A percentile compares a stretch with the other conserved stretches of the same genome.
Evolutionary conservation across 495 filamentous ascomycete genomes (phyloP).

Genomic region (Talaromyces wortmannii): DNA sequence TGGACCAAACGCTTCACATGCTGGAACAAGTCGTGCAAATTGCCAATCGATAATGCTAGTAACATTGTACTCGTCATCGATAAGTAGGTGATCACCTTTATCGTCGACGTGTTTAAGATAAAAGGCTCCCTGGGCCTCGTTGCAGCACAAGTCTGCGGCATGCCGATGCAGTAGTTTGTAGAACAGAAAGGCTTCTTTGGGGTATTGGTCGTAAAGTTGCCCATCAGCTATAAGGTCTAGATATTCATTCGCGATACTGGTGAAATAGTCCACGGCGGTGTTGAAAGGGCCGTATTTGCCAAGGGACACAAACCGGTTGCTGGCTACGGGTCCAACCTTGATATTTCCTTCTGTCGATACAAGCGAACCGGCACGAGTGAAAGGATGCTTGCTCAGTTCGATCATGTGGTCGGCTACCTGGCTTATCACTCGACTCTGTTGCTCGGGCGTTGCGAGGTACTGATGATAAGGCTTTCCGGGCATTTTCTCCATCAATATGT

Average conservation of each 20-base stretch:
- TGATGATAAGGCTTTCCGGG: conserved; percentile 9
- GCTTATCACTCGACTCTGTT: conserved; percentile 6
- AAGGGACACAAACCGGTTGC: conserved; percentile 13
- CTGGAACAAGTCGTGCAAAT: conserved; percentile 1
- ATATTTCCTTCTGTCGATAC: conserved; percentile 2
- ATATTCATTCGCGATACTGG: conserved; percentile 11
- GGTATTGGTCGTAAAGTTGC: conserved; percentile 12
- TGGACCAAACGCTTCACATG: conserved; percentile 5
- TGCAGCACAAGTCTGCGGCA: not conserved
- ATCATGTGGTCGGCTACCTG: conserved; percentile 7
- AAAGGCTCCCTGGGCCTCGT: not conserved
- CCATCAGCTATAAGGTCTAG: conserved; percentile 15
- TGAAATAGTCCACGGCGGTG: conserved; percentile 13
- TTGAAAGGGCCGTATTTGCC: conserved; percentile 14
- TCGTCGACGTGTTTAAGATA: conserved; percentile 5
- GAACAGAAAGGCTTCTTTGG: conserved; percentile 20
- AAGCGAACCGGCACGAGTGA: conserved; percentile 8
- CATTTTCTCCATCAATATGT: conserved; percentile 12
- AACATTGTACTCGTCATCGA: conserved; percentile 28
- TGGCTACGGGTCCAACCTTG: conserved; percentile 8
- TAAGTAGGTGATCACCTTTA: conserved; percentile 22
- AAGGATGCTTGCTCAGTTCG: not conserved
- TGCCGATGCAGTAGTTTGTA: conserved; percentile 14
- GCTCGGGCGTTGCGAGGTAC: conserved; percentile 8
- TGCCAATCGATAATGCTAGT: conserved; percentile 30